Base-by-base conservation (phyloP, 495 filamentous ascomycete genomes). In the Penicillium salamii region DNA sequence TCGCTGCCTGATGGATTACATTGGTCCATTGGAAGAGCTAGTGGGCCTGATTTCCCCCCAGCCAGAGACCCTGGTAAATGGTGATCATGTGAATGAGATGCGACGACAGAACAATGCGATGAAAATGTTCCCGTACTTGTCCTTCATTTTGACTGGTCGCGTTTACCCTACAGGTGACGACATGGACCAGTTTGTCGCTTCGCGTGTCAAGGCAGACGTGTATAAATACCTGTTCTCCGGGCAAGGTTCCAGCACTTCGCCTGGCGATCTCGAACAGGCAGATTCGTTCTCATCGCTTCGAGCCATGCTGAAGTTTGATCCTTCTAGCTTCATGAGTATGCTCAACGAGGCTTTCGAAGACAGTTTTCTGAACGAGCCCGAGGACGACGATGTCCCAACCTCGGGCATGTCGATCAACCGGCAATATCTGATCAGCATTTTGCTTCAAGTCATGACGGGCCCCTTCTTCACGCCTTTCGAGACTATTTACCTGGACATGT, bases 271-370 rank as follows among this genome's bases (percentile, higher is more conserved):
- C 77, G 41, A 88, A 76, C 6, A 75, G 62, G 81, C 90, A 51
- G 86, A 84, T 1, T 80, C 85, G 1, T 96, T 90, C 58, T 87
- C 88, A 3, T 90, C 92, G 62, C 80, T 98, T 2, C 81, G 86
- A 23, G 79, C 87, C 54, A 85, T 97, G 42, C 75, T 98, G 19
- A 80, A 89, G 42, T 97, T 95, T 53, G 89, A 97, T 65, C 80
- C 93, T 0, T 78, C 89, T 3, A 97, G 90, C 68, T 91, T 97
- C 55, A 79, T 98, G 67, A 97, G 91, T 68, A 90, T 92, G 56
- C 70, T 98, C 15, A 97, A 98, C 55, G 93, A 98, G 68, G 93
- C 93, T 7, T 98, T 98, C 57, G 93, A 98, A 65, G 91, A 98
- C 61, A 76, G 84, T 6, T 98, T 95, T 52, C 77, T 98, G 42